Base-by-base conservation (phyloP, 163 green algal species). In the Scenedesmus sp. region DNA sequence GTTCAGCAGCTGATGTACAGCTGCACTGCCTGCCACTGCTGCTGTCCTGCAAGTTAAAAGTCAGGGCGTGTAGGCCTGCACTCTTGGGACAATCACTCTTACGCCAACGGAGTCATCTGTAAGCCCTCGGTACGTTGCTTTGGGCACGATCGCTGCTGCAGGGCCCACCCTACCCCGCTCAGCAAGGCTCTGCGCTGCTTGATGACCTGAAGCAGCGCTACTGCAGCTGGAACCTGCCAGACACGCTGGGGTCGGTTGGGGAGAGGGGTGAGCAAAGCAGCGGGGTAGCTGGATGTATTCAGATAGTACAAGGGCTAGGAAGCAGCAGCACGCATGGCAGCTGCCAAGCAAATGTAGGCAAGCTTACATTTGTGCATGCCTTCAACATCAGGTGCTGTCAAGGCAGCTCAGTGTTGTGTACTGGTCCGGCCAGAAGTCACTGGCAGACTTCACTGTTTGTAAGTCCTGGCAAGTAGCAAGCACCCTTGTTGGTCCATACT, bases 131-230 rank as follows among this genome's bases (percentile, higher is more conserved):
- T 46, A 46, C 34, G 34, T 46, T 46, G 34, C 34, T 46, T 46
- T 46, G 34, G 34, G n/a, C 57, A 23, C 77, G 57, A 23, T 52
- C 54, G 8, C 4, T 66, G 59, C 64, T 59, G 70, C 87, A 91
- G 87, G 87, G 74, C 23, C 87, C 87, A 5, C 87, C 87, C 5
- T 91, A 91, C 57, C 87, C 87, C n/a, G 13, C 34, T 15, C 76
- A 64, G 52, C 57, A 66, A 20, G 76, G 18, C 62, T 26, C 34
- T 55, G 74, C 76, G 9, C 15, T 87, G 57, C 76, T 91, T 5
- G 23, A 91, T 79, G 87, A 91, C 15, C 16, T 91, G 64, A 46
- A 87, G 57, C 87, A 87, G n/a, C 74, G 76, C 26, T 91, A 91
- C 74, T 91, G 87, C 76, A 66, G 5, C 13, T 91, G 87, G 87